Conservation (phyloP, 192 early-diverging fungal species). For the Allomyces arbusculus region DNA sequence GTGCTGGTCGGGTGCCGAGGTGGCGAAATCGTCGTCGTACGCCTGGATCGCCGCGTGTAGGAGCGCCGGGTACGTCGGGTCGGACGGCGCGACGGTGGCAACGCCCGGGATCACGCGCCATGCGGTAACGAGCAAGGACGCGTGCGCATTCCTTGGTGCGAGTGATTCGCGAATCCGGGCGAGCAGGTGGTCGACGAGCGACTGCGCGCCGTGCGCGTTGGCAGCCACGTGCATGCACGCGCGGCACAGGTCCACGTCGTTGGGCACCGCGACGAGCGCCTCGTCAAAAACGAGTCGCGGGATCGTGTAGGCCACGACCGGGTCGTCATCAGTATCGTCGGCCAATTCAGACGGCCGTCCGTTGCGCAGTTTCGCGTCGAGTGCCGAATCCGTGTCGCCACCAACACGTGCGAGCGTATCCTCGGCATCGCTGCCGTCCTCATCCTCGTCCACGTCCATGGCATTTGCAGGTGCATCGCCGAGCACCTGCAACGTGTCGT, state of each 20-base stretch:
- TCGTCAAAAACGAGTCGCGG: not conserved
- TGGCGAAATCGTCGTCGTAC: not conserved
- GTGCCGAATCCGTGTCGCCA: slow-evolving; percentile 11
- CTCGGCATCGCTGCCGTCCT: slow-evolving; percentile 15
- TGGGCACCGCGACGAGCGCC: not conserved
- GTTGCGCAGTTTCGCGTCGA: not conserved
- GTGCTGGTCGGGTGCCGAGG: not conserved
- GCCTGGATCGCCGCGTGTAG: not conserved
- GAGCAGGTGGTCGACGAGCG: not conserved
- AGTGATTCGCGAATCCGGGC: not conserved
- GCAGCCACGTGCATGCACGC: not conserved
- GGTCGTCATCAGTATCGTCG: not conserved
- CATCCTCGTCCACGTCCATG: slow-evolving; percentile 21
- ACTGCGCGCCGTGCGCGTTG: not conserved
- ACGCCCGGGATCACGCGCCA: not conserved
- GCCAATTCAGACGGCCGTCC: not conserved
- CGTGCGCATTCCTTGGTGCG: not conserved
- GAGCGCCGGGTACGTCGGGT: not conserved
- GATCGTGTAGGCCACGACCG: not conserved
- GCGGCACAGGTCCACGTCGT: not conserved
- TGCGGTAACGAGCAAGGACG: not conserved
- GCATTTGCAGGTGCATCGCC: slow-evolving; percentile 19
- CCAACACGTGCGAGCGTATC: slow-evolving; percentile 32
- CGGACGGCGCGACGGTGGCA: not conserved
- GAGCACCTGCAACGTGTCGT: slow-evolving; percentile 16